phyloP scores from a whole-genome alignment of 805 yeast species.

The Candida coleopterorum region DNA sequence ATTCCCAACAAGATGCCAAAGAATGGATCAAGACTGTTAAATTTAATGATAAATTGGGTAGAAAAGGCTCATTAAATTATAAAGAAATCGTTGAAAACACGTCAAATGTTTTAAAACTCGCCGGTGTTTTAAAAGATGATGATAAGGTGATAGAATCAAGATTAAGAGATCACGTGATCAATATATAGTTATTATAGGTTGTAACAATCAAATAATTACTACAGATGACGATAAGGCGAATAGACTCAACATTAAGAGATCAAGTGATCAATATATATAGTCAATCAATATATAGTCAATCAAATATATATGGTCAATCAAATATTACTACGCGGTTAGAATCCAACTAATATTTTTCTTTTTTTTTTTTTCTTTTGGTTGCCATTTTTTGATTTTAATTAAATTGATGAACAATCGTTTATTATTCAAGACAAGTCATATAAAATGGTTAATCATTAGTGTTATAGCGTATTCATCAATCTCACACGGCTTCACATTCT shows the following conservation, averaged over 20 bases:
- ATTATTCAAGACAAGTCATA: neutral
- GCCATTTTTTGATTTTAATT: too few species aligned
- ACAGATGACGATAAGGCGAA: too few species aligned
- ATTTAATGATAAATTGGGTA: conserved; percentile 46
- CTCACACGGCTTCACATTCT: neutral
- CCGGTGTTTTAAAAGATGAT: conserved; percentile 50
- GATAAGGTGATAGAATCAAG: conserved; percentile 22
- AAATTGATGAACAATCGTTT: neutral
- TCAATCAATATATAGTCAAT: too few species aligned
- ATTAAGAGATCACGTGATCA: conserved; percentile 19
- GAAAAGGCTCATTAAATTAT: conserved; percentile 38
- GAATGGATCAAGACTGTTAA: conserved; percentile 79
- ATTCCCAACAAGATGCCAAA: conserved; percentile 68
- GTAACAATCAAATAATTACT: too few species aligned
- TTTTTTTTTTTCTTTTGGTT: too few species aligned
- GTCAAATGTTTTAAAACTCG: conserved; percentile 49
- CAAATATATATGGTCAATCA: too few species aligned
- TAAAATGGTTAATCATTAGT: conserved; percentile 4
- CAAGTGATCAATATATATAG: too few species aligned
- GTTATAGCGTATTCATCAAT: neutral
- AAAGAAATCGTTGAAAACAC: conserved; percentile 51
- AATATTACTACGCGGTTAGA: neutral
- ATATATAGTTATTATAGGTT: too few species aligned
- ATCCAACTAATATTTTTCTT: too few species aligned
- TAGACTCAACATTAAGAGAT: too few species aligned